phyloP scores from a whole-genome alignment of 2,329 filamentous ascomycete genomes.

The Sporothrix variecibatus region DNA sequence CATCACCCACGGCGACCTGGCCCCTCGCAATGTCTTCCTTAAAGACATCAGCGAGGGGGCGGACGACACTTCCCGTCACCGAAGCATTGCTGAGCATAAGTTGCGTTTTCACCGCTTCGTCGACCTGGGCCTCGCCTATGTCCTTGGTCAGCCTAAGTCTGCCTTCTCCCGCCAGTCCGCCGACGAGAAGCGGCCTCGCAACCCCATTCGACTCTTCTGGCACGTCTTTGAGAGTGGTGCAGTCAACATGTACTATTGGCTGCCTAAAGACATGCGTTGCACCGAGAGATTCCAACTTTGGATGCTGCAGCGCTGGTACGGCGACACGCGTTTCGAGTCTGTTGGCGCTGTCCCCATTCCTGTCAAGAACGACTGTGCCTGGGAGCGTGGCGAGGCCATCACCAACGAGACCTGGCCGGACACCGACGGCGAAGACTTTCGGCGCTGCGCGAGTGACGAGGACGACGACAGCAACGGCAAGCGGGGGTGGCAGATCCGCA shows the following conservation, averaged over 20 bases:
- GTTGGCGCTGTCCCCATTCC: slow-evolving; percentile 23
- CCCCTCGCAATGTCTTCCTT: slow-evolving; percentile 31
- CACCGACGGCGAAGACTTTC: background rate
- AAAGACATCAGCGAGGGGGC: background rate
- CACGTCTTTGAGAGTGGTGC: slow-evolving; percentile 28
- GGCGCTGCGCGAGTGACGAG: background rate
- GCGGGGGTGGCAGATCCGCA: background rate
- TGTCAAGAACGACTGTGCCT: slow-evolving; percentile 6
- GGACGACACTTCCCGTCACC: background rate
- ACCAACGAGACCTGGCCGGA: slow-evolving; percentile 15
- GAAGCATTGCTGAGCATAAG: background rate
- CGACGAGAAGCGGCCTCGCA: slow-evolving; percentile 27
- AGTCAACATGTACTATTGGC: slow-evolving; percentile 30
- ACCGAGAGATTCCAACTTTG: slow-evolving; percentile 26
- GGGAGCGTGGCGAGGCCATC: slow-evolving; percentile 21
- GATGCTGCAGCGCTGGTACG: slow-evolving; percentile 30
- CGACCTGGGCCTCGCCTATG: slow-evolving; percentile 29
- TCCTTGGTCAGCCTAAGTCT: slow-evolving; percentile 23
- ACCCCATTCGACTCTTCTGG: slow-evolving; percentile 30
- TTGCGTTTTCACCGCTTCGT: slow-evolving; percentile 28
- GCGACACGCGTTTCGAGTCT: slow-evolving; percentile 28
- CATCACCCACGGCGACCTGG: slow-evolving; percentile 29
- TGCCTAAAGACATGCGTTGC: slow-evolving; percentile 27
- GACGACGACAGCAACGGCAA: background rate
- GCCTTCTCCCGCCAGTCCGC: background rate